A percentile compares a stretch with the other conserved stretches of the same genome.
phyloP scores from a whole-genome alignment of 371 early-diverging fungal genomes.

The Mucor piriformis region DNA sequence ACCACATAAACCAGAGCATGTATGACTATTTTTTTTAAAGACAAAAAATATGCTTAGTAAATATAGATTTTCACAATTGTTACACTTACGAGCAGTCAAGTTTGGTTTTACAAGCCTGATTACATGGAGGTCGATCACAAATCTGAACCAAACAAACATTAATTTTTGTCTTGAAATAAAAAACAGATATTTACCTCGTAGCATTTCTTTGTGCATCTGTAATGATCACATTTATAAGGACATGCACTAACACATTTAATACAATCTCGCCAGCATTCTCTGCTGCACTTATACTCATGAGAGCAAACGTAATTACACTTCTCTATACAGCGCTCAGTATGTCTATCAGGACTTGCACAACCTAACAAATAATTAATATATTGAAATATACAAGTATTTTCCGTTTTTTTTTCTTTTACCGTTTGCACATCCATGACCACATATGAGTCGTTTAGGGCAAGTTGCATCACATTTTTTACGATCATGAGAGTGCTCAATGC shows the following conservation, averaged over 20 bases:
- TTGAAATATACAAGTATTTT: neutral
- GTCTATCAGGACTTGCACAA: conserved; percentile 46
- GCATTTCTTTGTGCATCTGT: conserved; percentile 42
- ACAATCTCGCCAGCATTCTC: conserved; percentile 42
- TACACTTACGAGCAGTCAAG: conserved; percentile 42
- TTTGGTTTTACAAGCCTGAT: conserved; percentile 27
- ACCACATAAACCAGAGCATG: conserved; percentile 51
- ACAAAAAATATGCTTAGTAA: neutral
- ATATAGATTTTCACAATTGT: neutral
- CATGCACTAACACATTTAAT: conserved; percentile 38
- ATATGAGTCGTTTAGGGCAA: conserved; percentile 52
- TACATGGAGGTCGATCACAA: conserved; percentile 53
- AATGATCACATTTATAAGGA: conserved; percentile 42
- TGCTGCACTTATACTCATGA: conserved; percentile 48
- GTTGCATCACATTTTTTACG: conserved; percentile 32
- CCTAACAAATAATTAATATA: conserved; percentile 25
- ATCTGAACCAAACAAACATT: conserved; percentile 20
- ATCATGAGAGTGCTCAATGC: conserved; percentile 32
- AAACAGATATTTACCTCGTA: conserved; percentile 28
- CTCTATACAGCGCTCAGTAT: conserved; percentile 49
- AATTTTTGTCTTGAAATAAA: neutral
- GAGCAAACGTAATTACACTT: conserved; percentile 40
- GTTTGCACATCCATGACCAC: conserved; percentile 51
- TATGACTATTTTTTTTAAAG: conserved; percentile 40
- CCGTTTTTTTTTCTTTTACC: conserved; percentile 24